phyloP scores from a whole-genome alignment of 768 basidiomycete species.

The Boletus bicolor region DNA sequence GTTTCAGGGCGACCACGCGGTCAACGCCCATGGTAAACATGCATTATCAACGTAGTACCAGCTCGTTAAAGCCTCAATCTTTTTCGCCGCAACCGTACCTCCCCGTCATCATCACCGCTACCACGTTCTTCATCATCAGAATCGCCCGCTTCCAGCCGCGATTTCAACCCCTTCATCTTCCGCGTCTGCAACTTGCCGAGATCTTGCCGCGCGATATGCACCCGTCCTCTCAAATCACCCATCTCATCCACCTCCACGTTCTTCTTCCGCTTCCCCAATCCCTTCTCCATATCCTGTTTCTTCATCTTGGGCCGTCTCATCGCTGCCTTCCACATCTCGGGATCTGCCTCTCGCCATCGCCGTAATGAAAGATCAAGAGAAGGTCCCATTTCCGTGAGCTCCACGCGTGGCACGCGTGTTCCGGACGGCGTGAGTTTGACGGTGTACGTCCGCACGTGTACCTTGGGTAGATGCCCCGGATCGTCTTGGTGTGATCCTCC shows the following conservation, averaged over 20 bases:
- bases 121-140: not conserved
- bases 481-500: slow-evolving; percentile 36
- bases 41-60: not conserved
- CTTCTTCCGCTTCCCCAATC: slow-evolving; percentile 89
- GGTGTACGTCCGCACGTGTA: slow-evolving; percentile 89
- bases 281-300: slow-evolving; percentile 83
- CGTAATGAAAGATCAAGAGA: slow-evolving; percentile 80
- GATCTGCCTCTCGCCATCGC: slow-evolving; percentile 69
- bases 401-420: slow-evolving; percentile 74
- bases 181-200: slow-evolving; percentile 80
- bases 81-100: slow-evolving; percentile 10
- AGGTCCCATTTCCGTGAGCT: slow-evolving; percentile 88
- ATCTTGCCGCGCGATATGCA: slow-evolving; percentile 91
- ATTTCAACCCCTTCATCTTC: slow-evolving; percentile 94
- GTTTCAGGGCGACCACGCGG: not conserved
- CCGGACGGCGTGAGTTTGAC: slow-evolving; percentile 72
- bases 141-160: slow-evolving; percentile 16
- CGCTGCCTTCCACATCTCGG: slow-evolving; percentile 77
- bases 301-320: slow-evolving; percentile 83
- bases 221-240: slow-evolving; percentile 89
- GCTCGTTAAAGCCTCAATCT: slow-evolving; percentile 9
- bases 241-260: slow-evolving; percentile 97
- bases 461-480: slow-evolving; percentile 57
- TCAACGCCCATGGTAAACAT: not conserved
- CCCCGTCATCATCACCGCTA: slow-evolving; percentile 18